Percentiles rank a stretch among this genome's conserved stretches.
These are phyloP conservation scores for Pleurotus djamor DNA, from an alignment of 768 basidiomycete species.

Conservation along the genomic window DNA sequence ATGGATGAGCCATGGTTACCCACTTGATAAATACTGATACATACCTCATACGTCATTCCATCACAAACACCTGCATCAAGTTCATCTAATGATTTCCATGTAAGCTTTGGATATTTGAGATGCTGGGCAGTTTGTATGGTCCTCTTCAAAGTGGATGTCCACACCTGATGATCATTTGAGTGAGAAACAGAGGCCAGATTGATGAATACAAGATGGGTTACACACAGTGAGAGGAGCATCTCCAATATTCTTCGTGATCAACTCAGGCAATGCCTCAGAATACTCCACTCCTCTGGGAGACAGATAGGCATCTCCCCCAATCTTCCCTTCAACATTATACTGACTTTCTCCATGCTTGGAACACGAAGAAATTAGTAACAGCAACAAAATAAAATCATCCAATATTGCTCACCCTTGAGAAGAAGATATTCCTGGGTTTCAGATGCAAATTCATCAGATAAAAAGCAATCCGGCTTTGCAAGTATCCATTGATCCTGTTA, in stretches of 20 bases:
- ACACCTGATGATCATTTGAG: conserved; percentile 56
- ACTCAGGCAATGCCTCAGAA: conserved; percentile 77
- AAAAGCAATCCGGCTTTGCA: conserved; percentile 96
- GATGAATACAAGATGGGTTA: conserved; percentile 8
- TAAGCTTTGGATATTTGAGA: conserved; percentile 86
- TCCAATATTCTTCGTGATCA: conserved; percentile 91
- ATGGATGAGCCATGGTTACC: background rate
- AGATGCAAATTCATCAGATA: conserved; percentile 98
- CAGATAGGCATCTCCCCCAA: conserved; percentile 93
- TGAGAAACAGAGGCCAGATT: background rate
- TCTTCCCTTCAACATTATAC: conserved; percentile 94
- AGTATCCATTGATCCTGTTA: conserved; percentile 87
- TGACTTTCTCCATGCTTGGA: conserved; percentile 94
- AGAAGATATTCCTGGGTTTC: conserved; percentile 94
- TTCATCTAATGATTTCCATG: conserved; percentile 99
- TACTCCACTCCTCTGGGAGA: conserved; percentile 86
- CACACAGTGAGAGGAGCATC: conserved; percentile 81
- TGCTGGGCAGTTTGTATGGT: conserved; percentile 88
- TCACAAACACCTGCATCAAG: conserved; percentile 99
- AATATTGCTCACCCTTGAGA: conserved; percentile 73
- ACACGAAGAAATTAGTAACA: too few species aligned
- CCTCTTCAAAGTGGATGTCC: conserved; percentile 96
- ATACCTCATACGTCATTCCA: conserved; percentile 92
- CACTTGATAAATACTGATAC: background rate
- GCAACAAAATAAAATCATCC: too few species aligned